Conservation (phyloP, 192 early-diverging fungal genomes). For the Coemansia sp. region DNA sequence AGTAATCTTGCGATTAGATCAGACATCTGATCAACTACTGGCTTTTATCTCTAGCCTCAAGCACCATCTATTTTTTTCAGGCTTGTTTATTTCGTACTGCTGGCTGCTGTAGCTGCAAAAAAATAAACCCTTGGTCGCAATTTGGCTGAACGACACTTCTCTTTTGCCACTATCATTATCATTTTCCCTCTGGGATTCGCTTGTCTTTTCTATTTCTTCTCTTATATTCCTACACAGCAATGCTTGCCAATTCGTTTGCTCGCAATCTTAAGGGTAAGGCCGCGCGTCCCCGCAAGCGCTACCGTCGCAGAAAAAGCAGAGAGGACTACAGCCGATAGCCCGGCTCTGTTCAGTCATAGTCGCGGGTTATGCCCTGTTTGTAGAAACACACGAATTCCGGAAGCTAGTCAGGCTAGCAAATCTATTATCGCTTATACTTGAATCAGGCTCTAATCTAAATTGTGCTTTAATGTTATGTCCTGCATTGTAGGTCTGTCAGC, state of each 20-base stretch:
- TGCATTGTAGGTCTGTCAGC: conserved; percentile 25
- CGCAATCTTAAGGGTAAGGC: conserved; percentile 32
- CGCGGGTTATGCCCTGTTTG: too few species aligned
- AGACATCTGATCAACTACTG: not conserved
- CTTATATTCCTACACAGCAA: not conserved
- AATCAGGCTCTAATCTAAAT: not conserved
- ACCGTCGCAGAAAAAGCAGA: too few species aligned
- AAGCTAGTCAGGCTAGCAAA: too few species aligned
- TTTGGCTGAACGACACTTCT: not conserved
- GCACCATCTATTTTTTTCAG: not conserved
- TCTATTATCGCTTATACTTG: not conserved
- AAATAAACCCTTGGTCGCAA: not conserved
- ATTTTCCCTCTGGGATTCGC: not conserved
- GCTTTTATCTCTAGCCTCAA: not conserved
- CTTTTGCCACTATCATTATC: not conserved
- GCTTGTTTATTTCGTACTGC: not conserved
- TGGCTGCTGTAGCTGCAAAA: too few species aligned
- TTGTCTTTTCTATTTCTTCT: not conserved
- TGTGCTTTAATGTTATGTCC: not conserved
- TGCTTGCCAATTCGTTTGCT: conserved; percentile 32
- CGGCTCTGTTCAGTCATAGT: not conserved
- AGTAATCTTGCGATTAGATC: not conserved
- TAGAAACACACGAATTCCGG: too few species aligned
- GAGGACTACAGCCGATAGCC: too few species aligned
- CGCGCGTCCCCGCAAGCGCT: not conserved